These are phyloP conservation scores for Phytophthora citrophthora DNA, from an alignment of 352 stramenopile species.

Conservation along the genomic window DNA sequence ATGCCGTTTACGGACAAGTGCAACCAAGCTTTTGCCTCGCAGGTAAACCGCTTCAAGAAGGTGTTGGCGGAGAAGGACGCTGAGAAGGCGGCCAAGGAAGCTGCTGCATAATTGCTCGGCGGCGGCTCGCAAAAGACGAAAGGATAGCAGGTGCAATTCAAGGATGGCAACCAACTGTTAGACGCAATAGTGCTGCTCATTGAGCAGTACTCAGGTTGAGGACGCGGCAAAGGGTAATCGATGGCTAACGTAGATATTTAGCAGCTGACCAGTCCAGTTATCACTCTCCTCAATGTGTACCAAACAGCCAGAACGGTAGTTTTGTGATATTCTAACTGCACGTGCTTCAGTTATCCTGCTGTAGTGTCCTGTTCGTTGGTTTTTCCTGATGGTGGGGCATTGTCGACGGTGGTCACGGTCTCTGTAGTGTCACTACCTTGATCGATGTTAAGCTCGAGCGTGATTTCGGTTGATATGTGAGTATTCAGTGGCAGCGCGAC, in stretches of 20 bases:
- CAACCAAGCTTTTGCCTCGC: constrained; percentile 83
- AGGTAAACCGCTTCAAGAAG: constrained; percentile 87
- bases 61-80: constrained; percentile 75
- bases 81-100: constrained; percentile 35
- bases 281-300: background rate
- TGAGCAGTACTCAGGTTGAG: background rate
- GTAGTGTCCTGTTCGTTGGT: background rate
- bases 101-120: constrained; percentile 23
- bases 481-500: too few relatives aligned
- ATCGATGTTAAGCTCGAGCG: background rate
- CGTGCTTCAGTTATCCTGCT: background rate
- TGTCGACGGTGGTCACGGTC: background rate
- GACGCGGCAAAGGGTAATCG: constrained; percentile 26
- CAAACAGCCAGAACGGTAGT: too few relatives aligned
- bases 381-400: background rate
- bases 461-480: background rate
- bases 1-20: constrained; percentile 94
- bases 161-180: constrained; percentile 16
- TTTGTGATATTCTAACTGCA: background rate
- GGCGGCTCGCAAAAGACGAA: background rate
- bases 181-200: constrained; percentile 22
- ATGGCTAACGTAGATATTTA: constrained; percentile 46
- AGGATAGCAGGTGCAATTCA: constrained; percentile 1
- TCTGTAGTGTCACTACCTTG: background rate
- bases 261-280: constrained; percentile 27